phyloP scores from a whole-genome alignment of 2,329 filamentous ascomycete species.

The Chaetomium sp. region DNA sequence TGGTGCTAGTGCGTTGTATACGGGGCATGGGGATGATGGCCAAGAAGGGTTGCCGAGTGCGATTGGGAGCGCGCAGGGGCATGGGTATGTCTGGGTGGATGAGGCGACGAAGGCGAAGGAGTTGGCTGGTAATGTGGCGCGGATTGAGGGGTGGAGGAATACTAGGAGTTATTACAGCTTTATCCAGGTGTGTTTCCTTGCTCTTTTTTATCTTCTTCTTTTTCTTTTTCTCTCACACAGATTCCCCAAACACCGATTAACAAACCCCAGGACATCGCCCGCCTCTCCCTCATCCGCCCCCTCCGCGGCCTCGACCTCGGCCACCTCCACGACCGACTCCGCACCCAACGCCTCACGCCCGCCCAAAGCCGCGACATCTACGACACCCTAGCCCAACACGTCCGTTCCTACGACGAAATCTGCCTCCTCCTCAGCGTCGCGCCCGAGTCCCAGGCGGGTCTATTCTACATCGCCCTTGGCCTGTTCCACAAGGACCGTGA shows the following conservation, averaged over 20 bases:
- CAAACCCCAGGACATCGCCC: slow-evolving; percentile 54
- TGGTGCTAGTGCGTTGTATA: slow-evolving; percentile 81
- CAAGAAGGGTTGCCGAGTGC: slow-evolving; percentile 54
- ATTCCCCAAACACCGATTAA: neutral
- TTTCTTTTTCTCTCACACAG: too few species aligned
- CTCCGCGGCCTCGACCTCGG: slow-evolving; percentile 79
- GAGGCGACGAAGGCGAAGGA: slow-evolving; percentile 75
- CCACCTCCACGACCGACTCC: slow-evolving; percentile 86
- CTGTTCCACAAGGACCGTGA: slow-evolving; percentile 83
- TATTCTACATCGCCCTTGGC: slow-evolving; percentile 87
- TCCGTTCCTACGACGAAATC: slow-evolving; percentile 77
- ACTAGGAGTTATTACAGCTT: slow-evolving; percentile 94
- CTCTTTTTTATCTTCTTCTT: neutral
- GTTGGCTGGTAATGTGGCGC: slow-evolving; percentile 81
- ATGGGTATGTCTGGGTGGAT: slow-evolving; percentile 93
- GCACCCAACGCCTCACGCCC: slow-evolving; percentile 70
- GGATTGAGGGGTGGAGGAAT: slow-evolving; percentile 95
- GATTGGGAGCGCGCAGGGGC: slow-evolving; percentile 51
- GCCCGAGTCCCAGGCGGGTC: slow-evolving; percentile 76
- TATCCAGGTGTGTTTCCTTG: slow-evolving; percentile 57
- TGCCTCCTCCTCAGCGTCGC: slow-evolving; percentile 76
- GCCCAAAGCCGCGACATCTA: slow-evolving; percentile 79
- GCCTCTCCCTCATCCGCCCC: slow-evolving; percentile 57
- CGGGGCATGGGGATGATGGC: slow-evolving; percentile 54
- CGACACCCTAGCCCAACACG: slow-evolving; percentile 66